Evolutionary conservation across 805 yeast genomes (phyloP).

Genomic region (Jamesozyma hellenica): DNA sequence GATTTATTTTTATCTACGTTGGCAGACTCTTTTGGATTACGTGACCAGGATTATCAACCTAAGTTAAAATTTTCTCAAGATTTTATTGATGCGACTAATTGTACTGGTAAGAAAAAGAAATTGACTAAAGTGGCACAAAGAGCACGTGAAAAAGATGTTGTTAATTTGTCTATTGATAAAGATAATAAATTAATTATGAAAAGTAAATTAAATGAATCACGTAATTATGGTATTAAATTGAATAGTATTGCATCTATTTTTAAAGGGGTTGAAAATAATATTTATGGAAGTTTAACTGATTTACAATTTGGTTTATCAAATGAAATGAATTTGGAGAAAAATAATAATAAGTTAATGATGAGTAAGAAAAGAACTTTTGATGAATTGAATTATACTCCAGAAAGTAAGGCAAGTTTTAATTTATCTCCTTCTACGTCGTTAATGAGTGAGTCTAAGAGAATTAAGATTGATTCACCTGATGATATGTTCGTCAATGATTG

Average conservation of each 20-base stretch:
- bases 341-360: neutral
- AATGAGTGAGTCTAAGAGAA: conserved; percentile 28
- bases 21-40: conserved; percentile 26
- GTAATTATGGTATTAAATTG: conserved; percentile 9
- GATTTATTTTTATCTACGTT: conserved; percentile 27
- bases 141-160: conserved; percentile 26
- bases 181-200: conserved; percentile 23
- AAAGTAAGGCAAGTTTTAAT: conserved; percentile 7
- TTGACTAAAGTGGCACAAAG: conserved; percentile 24
- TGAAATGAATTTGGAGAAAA: neutral
- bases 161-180: conserved; percentile 13
- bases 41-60: conserved; percentile 21
- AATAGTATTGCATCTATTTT: conserved; percentile 20
- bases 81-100: conserved; percentile 23
- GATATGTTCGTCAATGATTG: conserved; percentile 18
- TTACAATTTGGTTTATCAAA: conserved; percentile 8
- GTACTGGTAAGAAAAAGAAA: conserved; percentile 27
- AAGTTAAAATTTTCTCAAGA: conserved; percentile 15
- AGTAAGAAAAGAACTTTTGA: conserved; percentile 22
- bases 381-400: conserved; percentile 15
- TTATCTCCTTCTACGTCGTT: conserved; percentile 21
- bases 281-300: conserved; percentile 4
- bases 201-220: conserved; percentile 13
- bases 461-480: conserved; percentile 29
- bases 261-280: conserved; percentile 14